Evolutionary conservation across 2,329 filamentous ascomycete genomes (phyloP).

Genomic region (Colletotrichum destructivum): DNA sequence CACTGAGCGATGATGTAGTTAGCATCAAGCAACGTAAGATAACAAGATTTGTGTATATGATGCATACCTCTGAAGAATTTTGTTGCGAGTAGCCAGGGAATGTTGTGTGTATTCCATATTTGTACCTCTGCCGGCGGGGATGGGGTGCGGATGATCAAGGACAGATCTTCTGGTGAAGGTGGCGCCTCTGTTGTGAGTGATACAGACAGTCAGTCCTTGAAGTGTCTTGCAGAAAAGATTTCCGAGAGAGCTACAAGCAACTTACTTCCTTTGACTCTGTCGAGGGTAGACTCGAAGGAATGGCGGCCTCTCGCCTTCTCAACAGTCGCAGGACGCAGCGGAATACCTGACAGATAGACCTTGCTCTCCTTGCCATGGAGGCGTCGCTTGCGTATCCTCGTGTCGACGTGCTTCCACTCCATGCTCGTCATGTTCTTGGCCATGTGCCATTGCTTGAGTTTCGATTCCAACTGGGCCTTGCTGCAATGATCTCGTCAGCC

Average conservation of each 20-base stretch:
- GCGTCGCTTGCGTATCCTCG: not conserved
- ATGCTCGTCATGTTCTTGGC: not conserved
- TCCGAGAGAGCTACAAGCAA: not conserved
- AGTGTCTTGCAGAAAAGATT: accelerated
- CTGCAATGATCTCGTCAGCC: not conserved
- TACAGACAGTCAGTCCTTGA: not conserved
- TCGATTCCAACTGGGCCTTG: conserved; percentile 18
- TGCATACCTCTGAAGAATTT: not conserved
- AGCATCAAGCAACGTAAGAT: not conserved
- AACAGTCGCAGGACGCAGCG: accelerated
- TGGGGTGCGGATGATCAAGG: conserved; percentile 14
- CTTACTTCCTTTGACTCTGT: not conserved
- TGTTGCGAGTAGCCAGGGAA: conserved; percentile 1
- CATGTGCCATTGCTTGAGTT: conserved; percentile 18
- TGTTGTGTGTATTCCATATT: not conserved
- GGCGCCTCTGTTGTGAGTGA: not conserved
- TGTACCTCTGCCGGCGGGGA: not conserved
- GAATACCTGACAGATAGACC: conserved; percentile 13
- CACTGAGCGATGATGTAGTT: not conserved
- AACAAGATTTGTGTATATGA: too few relatives aligned
- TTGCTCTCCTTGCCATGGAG: not conserved
- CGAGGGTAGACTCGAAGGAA: not conserved
- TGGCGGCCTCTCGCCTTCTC: not conserved
- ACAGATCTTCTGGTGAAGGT: not conserved
- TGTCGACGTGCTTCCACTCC: conserved; percentile 10